Base-by-base conservation (phyloP, 441 rosid species). In the Adansonia grandidieri region DNA sequence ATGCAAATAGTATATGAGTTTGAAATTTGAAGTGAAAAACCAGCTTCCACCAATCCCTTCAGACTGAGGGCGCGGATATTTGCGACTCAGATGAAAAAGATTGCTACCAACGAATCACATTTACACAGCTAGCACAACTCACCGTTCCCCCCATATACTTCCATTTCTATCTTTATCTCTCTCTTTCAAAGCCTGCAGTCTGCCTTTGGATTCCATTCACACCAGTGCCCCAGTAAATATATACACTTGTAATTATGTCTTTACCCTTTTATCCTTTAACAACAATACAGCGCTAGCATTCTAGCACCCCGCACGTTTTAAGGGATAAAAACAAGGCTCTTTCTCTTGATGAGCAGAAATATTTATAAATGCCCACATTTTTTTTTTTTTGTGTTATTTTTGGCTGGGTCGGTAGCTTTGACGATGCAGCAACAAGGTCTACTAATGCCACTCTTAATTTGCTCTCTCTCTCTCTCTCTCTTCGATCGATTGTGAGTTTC, bases 121-220 rank as follows among this genome's bases (percentile, higher is more conserved):
- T 80, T 66, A 47, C 63, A 66, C 81, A 24, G 28, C 28, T 24
- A 48, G 67, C 81, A 19, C 74, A 45, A 5, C 53, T 54, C 75
- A 56, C 37, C 42, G 17, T 5, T 24, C 28, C 28, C 62, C 60
- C 47, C 45, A 53, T 53, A 15, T 60, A 44, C 51, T 28, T 58
- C 63, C 56, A 54, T 53, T 54, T 19, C 76, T 60, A n/a, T 44
- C 5, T 37, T 4, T 37, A 2, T 57, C 22, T 44, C 42, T 37
- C 60, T n/a, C 20, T 69, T 24, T 24, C 28, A 24, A 24, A 24
- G 28, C 28, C 28, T 1, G 28, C 28, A 24, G 28, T 0, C 65
- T 56, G 65, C 80, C 84, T 76, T 71, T 82, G 81, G 90, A 90
- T 89, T 84, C 90, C 90, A 61, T 86, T 86, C 92, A 87, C 89